Base-by-base conservation (phyloP, 2,329 filamentous ascomycete genomes). In the Cordyceps javanica region DNA sequence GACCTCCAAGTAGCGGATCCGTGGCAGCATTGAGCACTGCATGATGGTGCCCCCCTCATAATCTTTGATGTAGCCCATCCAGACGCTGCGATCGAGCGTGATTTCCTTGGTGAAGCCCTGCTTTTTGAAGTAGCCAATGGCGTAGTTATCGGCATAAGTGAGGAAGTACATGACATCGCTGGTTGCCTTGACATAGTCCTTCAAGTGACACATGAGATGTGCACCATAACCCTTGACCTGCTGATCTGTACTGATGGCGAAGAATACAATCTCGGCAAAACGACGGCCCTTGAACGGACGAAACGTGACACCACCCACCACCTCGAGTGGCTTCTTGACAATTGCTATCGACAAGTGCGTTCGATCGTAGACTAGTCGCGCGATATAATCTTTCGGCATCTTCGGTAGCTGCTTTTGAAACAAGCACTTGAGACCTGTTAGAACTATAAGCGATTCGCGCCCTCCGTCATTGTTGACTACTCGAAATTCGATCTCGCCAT, bases 51-150 rank as follows among this genome's bases (percentile, higher is more conserved):
- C 94, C 59, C 94, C 94, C 73, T 99, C 94, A 71, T 99, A 99
- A 70, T 99, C 94, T 70, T 99, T 99, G 77, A 99, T 99, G 67
- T 97, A 99, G 3, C 94, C 94, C 94, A 97, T 97, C 94, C 94
- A 99, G 3, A 91, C 87, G 2, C 87, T 86, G 66, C 87, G 89
- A 59, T 94, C 89, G 1, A 99, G 83, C 0, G 92, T 96, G 62
- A 99, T 97, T 66, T 99, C 93, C 71, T 99, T 99, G 2, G 94
- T 97, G 69, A 99, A 99, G 0, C 94, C 94, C 70, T 99, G 94
- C 71, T 99, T 99, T 73, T 97, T 96, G 74, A 99, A 99, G 72
- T 97, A 99, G 11, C 94, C 94, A 63, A 96, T 99, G 39, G 94
- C 94, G 68, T 97, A 97, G 72, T 99, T 99, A 72, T 99, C 94